phyloP scores from a whole-genome alignment of 257 asterid genomes.

The Linaria vulgaris region DNA sequence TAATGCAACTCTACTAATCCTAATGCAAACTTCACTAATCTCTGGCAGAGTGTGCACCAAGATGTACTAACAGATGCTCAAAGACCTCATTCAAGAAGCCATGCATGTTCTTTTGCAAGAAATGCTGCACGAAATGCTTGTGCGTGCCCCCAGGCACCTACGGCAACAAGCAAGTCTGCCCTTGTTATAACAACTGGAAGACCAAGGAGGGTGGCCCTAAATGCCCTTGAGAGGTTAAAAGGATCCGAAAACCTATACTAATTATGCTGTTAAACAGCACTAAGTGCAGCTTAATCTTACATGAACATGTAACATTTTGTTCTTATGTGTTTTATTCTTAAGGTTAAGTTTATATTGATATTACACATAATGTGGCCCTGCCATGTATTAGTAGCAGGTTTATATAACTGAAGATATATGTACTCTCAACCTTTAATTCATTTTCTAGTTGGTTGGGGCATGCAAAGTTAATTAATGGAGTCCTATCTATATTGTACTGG shows the following conservation, averaged over 20 bases:
- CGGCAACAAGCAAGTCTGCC: conserved; percentile 69
- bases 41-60: conserved; percentile 49
- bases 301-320: too few species aligned
- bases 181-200: conserved; percentile 79
- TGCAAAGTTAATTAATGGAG: neutral
- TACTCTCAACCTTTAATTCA: neutral
- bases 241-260: too few species aligned
- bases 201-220: conserved; percentile 69
- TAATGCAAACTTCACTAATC: neutral
- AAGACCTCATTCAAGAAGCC: conserved; percentile 65
- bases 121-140: conserved; percentile 60
- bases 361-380: neutral
- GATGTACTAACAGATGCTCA: conserved; percentile 57
- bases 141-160: conserved; percentile 74
- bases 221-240: conserved; percentile 42
- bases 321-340: too few species aligned
- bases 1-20: too few species aligned
- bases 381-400: neutral
- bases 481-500: neutral
- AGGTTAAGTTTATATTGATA: too few species aligned
- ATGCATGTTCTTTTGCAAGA: conserved; percentile 65
- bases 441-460: neutral
- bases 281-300: too few species aligned
- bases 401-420: neutral
- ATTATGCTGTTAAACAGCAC: too few species aligned